phyloP scores from a whole-genome alignment of 176 grass and related monocot species.

The Phragmites australis region DNA sequence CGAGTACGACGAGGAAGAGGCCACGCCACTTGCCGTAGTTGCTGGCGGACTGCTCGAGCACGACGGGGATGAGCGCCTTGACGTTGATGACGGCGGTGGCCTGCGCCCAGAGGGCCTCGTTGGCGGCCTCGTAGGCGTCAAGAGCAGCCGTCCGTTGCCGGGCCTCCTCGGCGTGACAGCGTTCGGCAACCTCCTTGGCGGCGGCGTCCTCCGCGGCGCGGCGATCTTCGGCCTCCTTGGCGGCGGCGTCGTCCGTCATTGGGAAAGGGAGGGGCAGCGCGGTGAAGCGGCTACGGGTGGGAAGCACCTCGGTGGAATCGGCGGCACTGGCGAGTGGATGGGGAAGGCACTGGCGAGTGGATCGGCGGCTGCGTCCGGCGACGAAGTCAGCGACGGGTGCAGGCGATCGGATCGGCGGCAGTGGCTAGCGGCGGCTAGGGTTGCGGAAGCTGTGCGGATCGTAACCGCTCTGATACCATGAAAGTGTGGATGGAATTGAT shows the following conservation, averaged over 20 bases:
- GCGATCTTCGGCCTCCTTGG: too few species aligned
- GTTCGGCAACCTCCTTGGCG: neutral
- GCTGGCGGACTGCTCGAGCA: too few species aligned
- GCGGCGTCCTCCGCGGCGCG: neutral
- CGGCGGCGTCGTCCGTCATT: too few species aligned
- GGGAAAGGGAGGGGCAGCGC: too few species aligned
- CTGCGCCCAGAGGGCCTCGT: neutral
- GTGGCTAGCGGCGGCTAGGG: neutral
- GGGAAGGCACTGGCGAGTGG: too few species aligned
- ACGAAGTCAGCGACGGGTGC: neutral
- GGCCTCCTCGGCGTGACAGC: neutral
- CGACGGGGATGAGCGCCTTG: too few species aligned
- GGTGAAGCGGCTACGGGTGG: neutral
- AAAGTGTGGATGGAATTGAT: too few species aligned
- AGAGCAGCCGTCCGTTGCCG: neutral
- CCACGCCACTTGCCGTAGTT: too few species aligned
- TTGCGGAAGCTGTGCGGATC: too few species aligned
- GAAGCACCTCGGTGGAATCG: too few species aligned
- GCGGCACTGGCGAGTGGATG: too few species aligned
- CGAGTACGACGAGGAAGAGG: neutral
- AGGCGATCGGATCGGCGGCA: neutral
- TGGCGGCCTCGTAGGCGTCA: neutral
- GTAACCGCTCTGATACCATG: too few species aligned
- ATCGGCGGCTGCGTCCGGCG: neutral
- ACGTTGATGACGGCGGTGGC: neutral